A percentile compares a stretch with the other conserved stretches of the same genome.
phyloP scores from a whole-genome alignment of 768 basidiomycete species.

The Daedalea quercina region DNA sequence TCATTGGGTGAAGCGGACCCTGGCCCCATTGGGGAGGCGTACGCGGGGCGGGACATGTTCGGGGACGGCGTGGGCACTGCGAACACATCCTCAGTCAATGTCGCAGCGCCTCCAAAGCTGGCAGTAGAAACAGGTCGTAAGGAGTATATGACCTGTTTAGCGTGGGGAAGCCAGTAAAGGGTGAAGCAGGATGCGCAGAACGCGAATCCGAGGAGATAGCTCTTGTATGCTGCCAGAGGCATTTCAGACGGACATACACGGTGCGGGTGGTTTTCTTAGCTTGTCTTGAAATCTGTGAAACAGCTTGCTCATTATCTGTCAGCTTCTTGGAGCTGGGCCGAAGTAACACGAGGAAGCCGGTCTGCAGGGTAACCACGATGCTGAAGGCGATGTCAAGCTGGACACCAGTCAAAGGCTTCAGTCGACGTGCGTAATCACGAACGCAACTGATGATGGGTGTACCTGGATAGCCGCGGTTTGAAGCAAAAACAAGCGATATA shows the following conservation, averaged over 20 bases:
- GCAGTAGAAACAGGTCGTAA: neutral
- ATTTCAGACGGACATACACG: neutral
- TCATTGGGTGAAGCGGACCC: conserved; percentile 50
- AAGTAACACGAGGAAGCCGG: too few species aligned
- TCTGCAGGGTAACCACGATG: too few species aligned
- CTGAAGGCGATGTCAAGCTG: too few species aligned
- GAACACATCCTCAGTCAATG: neutral
- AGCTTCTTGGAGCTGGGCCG: too few species aligned
- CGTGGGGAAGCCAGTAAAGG: neutral
- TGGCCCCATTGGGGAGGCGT: conserved; percentile 35
- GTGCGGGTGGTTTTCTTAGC: neutral
- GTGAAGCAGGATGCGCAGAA: neutral
- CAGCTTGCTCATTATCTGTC: neutral
- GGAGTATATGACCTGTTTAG: neutral
- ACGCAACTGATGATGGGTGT: too few species aligned
- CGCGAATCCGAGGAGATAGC: neutral
- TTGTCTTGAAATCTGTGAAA: neutral
- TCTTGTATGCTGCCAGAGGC: neutral
- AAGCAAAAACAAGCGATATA: too few species aligned
- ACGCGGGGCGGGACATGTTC: conserved; percentile 37
- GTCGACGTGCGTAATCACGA: too few species aligned
- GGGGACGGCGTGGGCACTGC: conserved; percentile 14
- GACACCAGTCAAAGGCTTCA: too few species aligned
- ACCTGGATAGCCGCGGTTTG: too few species aligned
- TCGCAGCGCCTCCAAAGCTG: neutral